Evolutionary conservation across 345 rosid genomes (phyloP), one percentile per base, ranked within the genome.

Genomic region (Aurinia saxatilis): DNA sequence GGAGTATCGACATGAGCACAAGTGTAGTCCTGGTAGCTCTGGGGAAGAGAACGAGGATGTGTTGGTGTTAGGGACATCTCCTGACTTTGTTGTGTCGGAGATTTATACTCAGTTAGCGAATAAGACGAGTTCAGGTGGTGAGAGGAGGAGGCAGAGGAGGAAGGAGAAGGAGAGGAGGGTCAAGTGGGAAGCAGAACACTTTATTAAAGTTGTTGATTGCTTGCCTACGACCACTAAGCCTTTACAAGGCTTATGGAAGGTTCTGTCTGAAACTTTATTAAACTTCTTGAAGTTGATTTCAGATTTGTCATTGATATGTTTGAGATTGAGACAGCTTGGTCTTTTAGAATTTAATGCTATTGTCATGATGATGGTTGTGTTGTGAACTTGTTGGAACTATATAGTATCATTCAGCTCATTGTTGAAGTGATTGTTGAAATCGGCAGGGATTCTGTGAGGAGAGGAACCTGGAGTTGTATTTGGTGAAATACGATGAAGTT

Each of bases 191-290:
- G 77, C 91, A 5, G 90, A 85, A 74, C 91, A 89, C 71, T 92
- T 89, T 52, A 75, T 92, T 49, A 92, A 82, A 81, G 81, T 92
- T 51, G 34, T 55, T 29, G 81, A 87, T 77, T 87, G 71, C 75
- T 85, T 79, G 0, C 91, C 98, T 35, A 85, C 87, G 2, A 50
- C 62, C 1, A 52, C 77, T 13, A 83, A 83, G 50, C 98, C 95
- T 3, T 66, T 92, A 74, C 96, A 92, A 75, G 98, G 96, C 14
- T 71, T 89, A 27, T 89, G 95, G 96, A 88, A 89, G 98, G 95
- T 86, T 86, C 67, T 60, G 23, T 5, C 13, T 40, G 30, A 27
- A 27, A 27, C 30, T 4, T 27, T 27, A 27, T 34, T 1, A 6
- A 31, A 51, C 53, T 50, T 29, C 7, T 49, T 38, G 8, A 7